Percentiles rank a stretch among this genome's conserved stretches.
Conservation (phyloP, 1,139 yeast species). For the Spencermartinsiella ligniputridi region DNA sequence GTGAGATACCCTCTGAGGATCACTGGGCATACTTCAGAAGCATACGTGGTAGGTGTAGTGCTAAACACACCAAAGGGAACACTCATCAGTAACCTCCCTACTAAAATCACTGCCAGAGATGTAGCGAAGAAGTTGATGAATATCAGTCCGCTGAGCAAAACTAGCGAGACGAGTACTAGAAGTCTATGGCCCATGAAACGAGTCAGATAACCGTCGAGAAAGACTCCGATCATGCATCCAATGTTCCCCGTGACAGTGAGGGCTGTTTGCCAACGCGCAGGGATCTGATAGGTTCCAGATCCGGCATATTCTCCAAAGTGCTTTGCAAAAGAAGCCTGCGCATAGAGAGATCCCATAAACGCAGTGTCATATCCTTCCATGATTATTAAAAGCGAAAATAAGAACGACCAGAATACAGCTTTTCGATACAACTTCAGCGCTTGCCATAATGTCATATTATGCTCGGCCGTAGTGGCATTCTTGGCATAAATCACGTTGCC, state of each 20-base stretch:
- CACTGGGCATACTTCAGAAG: slow-evolving; percentile 44
- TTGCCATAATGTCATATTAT: slow-evolving; percentile 13
- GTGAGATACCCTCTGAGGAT: slow-evolving; percentile 41
- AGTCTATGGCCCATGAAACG: slow-evolving; percentile 46
- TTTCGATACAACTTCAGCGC: slow-evolving; percentile 28
- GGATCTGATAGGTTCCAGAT: slow-evolving; percentile 32
- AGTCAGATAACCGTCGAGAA: slow-evolving; percentile 21
- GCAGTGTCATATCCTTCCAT: slow-evolving; percentile 47
- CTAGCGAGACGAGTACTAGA: slow-evolving; percentile 37
- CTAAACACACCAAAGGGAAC: slow-evolving; percentile 45
- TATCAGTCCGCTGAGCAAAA: slow-evolving; percentile 33
- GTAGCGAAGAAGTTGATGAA: slow-evolving; percentile 42
- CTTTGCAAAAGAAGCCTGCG: slow-evolving; percentile 37
- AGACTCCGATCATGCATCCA: slow-evolving; percentile 27
- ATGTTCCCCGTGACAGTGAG: slow-evolving; percentile 35
- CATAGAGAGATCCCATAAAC: slow-evolving; percentile 39
- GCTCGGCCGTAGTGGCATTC: slow-evolving; percentile 1
- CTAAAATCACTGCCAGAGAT: slow-evolving; percentile 33
- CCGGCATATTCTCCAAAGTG: slow-evolving; percentile 34
- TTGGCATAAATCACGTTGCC: background rate
- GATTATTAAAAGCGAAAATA: slow-evolving; percentile 39
- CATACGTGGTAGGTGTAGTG: slow-evolving; percentile 41
- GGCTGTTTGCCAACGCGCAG: slow-evolving; percentile 43
- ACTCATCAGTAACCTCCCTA: slow-evolving; percentile 41
- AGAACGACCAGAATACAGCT: slow-evolving; percentile 43